Evolutionary conservation across 2,329 filamentous ascomycete species (phyloP), one percentile per base, ranked within the genome.

Genomic region (Colletotrichum viniferum): DNA sequence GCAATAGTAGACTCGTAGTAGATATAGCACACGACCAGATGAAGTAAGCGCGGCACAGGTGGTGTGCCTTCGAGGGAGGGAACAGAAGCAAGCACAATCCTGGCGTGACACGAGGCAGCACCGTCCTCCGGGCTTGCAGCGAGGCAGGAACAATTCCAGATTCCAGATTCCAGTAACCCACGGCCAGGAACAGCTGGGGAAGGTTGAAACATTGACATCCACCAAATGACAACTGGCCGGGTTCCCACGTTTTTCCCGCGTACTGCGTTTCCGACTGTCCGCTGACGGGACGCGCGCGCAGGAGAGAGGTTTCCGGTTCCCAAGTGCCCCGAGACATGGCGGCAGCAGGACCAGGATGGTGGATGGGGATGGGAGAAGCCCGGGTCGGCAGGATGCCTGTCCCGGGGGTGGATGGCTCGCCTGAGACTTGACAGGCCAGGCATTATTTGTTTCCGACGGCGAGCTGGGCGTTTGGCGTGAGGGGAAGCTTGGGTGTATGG

Each of bases 171-270:
- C 68, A n/a, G 28, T 21, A 61, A 34, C 28, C 26, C 24, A 34
- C 28, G 28, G 30, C 58, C 28, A 56, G 69, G 63, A 60, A 73
- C 55, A 60, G 32, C 69, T 24, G 73, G 69, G 69, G 69, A 60
- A 52, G 14, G 63, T 68, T 73, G 73, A 73, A 75, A 75, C 73
- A 68, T 52, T 26, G 43, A 69, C 73, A 68, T 32, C 62, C 56
- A 67, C 56, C 43, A 75, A 56, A 63, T 63, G 69, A 63, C 62
- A 75, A 63, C 38, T 61, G 56, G 56, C 73, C 73, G 38, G 73
- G 73, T 30, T 75, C 52, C 73, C 69, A 74, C 73, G 73, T 74
- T 74, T 72, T 74, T 21, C 43, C 60, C 58, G n/a, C 64, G 52
- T 56, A 58, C 34, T 36, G 34, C 34, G 34, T 8, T 8, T 14